These are phyloP conservation scores for Ascocoryne sarcoides DNA, from an alignment of 2,329 filamentous ascomycete genomes.

Conservation along the genomic window DNA sequence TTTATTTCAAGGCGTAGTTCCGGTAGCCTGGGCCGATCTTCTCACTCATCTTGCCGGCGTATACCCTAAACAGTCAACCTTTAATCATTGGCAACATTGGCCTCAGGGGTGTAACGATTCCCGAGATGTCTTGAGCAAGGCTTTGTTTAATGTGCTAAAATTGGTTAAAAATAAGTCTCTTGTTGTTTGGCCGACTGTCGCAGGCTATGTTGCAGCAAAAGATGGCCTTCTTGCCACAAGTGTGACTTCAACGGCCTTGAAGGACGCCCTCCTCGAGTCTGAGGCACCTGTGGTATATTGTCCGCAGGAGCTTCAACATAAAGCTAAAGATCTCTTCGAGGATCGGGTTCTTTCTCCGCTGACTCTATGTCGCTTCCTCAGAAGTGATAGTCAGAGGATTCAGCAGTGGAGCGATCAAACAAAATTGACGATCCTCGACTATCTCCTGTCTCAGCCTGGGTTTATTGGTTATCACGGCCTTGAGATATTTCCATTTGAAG, in stretches of 20 bases:
- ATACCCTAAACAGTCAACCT: constrained; percentile 6
- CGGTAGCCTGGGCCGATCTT: constrained; percentile 23
- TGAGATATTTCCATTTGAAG: constrained; percentile 18
- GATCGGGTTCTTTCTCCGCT: constrained; percentile 5
- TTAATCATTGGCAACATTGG: constrained; percentile 16
- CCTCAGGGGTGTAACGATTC: constrained; percentile 8
- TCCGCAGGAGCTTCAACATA: constrained; percentile 9
- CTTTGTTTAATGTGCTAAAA: constrained; percentile 10
- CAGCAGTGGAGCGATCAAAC: constrained; percentile 5
- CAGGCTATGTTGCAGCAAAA: constrained; percentile 12
- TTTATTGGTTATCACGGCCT: constrained; percentile 10
- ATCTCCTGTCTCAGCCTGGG: constrained; percentile 8
- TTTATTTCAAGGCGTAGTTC: constrained; percentile 21
- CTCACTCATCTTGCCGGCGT: constrained; percentile 9
- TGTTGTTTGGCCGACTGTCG: constrained; percentile 15
- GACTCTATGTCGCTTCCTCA: constrained; percentile 12
- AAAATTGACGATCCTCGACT: constrained; percentile 16
- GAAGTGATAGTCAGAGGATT: constrained; percentile 1
- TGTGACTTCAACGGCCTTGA: constrained; percentile 7
- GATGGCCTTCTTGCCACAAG: constrained; percentile 11
- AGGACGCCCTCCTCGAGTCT: constrained; percentile 17
- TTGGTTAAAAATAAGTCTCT: constrained; percentile 13
- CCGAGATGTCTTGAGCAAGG: constrained; percentile 7
- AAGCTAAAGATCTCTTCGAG: constrained; percentile 9
- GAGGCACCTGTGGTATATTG: constrained; percentile 17